Evolutionary conservation across 2,329 filamentous ascomycete species (phyloP), one percentile per base, ranked within the genome.

Genomic region (Aspergillus sp.): DNA sequence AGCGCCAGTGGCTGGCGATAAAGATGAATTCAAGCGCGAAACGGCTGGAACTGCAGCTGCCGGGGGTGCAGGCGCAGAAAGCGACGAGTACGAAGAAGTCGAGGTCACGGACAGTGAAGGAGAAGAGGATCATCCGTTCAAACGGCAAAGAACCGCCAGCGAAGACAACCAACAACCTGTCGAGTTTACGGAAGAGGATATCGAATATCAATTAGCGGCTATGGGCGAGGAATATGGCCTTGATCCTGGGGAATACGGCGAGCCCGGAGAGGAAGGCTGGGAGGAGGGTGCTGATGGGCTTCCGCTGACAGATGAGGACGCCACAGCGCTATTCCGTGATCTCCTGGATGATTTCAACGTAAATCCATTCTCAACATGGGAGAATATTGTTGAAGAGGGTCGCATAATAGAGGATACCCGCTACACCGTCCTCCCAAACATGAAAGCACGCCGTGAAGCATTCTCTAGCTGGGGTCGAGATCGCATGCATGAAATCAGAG

Each of bases 121-220:
- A 17, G 79, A 82, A 45, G 81, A 76, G 83, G 66, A 78, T 81
- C 73, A 81, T 84, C 71, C 74, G 64, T 76, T 70, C 57, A 85
- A 79, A 75, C 81, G 73, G 56, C 77, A 71, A 69, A 81, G 72
- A 68, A 86, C 78, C 37, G 85, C 84, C 61, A 78, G 80, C 43
- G 82, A 79, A 75, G 59, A 79, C 33, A 39, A 58, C 58, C 62
- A 77, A 12, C 76, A 82, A 46, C 77, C 81, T 1, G 77, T 95
- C 7, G 93, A 97, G 67, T 96, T 96, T 68, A 90, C 90, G 56
- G 95, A 98, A 73, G 93, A 93, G 53, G 95, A 99, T 69, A 96
- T 99, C 66, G 93, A 91, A 37, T 93, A 88, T 70, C 95, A 99
- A 70, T 81, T 99, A 12, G 90, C 90, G 53, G 88, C 90, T 25